phyloP scores from a whole-genome alignment of 2,329 filamentous ascomycete genomes.

The Exophiala sideris region DNA sequence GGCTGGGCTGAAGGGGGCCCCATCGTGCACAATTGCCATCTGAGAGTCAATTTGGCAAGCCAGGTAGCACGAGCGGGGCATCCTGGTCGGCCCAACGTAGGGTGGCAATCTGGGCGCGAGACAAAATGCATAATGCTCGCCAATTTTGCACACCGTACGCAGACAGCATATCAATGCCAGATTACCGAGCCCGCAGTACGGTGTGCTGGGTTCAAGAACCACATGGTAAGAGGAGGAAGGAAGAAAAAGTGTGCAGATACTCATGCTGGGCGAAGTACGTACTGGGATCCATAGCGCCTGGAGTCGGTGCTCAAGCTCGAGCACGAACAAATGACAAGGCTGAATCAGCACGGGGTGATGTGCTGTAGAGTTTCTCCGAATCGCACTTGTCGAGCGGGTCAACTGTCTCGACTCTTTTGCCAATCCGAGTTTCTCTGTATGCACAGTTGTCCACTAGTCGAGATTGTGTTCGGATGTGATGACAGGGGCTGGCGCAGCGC shows the following conservation, averaged over 20 bases:
- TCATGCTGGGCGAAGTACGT: constrained; percentile 14
- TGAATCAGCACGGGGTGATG: constrained; percentile 17
- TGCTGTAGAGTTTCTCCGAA: constrained; percentile 17
- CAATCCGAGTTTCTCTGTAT: constrained; percentile 5
- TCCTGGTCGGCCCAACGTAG: constrained; percentile 21
- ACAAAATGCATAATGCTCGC: constrained; percentile 9
- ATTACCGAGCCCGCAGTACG: constrained; percentile 18
- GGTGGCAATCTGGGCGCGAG: constrained; percentile 18
- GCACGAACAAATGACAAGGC: constrained; percentile 16
- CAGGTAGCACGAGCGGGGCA: constrained; percentile 26
- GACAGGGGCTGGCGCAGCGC: constrained; percentile 1
- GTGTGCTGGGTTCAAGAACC: constrained; percentile 1
- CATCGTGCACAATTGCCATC: constrained; percentile 22
- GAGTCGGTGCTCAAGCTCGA: neutral
- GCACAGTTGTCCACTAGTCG: constrained; percentile 10
- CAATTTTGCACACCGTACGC: constrained; percentile 11
- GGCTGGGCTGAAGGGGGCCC: constrained; percentile 17
- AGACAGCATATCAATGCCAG: constrained; percentile 23
- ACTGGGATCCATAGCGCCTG: constrained; percentile 23
- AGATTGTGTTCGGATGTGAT: constrained; percentile 6
- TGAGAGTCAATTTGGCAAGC: constrained; percentile 21
- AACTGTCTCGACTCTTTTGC: constrained; percentile 5
- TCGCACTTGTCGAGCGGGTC: constrained; percentile 4
- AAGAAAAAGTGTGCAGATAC: constrained; percentile 1
- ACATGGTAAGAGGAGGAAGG: neutral